Evolutionary conservation across 441 rosid genomes (phyloP).

Genomic region (Eruca vesicaria): DNA sequence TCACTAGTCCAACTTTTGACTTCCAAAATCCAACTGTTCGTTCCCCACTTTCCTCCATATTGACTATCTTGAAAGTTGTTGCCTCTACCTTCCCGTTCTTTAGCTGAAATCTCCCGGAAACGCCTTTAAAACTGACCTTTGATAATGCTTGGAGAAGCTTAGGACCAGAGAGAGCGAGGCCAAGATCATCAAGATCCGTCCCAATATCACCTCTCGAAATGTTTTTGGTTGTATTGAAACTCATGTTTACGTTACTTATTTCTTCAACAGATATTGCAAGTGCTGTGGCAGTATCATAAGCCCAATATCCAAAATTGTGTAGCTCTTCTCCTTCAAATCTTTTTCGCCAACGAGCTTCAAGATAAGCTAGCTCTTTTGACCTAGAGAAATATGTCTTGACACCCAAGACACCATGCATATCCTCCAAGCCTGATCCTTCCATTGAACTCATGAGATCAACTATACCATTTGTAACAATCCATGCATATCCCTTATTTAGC

Average conservation of each 20-base stretch:
- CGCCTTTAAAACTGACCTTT: slow-evolving; percentile 41
- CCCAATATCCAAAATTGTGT: slow-evolving; percentile 46
- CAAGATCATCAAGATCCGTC: slow-evolving; percentile 46
- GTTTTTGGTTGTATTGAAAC: slow-evolving; percentile 23
- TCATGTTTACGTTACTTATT: slow-evolving; percentile 19
- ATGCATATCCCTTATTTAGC: slow-evolving; percentile 54
- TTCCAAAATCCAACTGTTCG: slow-evolving; percentile 60
- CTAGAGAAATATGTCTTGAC: slow-evolving; percentile 43
- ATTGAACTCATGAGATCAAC: slow-evolving; percentile 26
- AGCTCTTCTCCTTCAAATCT: slow-evolving; percentile 35
- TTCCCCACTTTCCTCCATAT: slow-evolving; percentile 41
- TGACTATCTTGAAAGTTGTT: slow-evolving; percentile 44
- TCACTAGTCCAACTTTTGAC: slow-evolving; percentile 37
- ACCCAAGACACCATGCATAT: slow-evolving; percentile 63
- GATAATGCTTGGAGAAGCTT: slow-evolving; percentile 39
- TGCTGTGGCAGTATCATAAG: slow-evolving; percentile 60
- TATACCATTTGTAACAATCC: slow-evolving; percentile 62
- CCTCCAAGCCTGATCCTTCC: slow-evolving; percentile 15
- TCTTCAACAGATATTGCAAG: slow-evolving; percentile 60
- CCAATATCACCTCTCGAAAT: slow-evolving; percentile 1
- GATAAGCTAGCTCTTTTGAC: slow-evolving; percentile 28
- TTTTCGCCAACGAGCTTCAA: slow-evolving; percentile 45
- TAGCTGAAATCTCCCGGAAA: slow-evolving; percentile 50
- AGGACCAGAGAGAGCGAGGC: slow-evolving; percentile 45
- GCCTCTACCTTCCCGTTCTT: slow-evolving; percentile 38